Conservation (phyloP, 2,329 filamentous ascomycete species). For the Hymenotorrendiella dingleyae region DNA sequence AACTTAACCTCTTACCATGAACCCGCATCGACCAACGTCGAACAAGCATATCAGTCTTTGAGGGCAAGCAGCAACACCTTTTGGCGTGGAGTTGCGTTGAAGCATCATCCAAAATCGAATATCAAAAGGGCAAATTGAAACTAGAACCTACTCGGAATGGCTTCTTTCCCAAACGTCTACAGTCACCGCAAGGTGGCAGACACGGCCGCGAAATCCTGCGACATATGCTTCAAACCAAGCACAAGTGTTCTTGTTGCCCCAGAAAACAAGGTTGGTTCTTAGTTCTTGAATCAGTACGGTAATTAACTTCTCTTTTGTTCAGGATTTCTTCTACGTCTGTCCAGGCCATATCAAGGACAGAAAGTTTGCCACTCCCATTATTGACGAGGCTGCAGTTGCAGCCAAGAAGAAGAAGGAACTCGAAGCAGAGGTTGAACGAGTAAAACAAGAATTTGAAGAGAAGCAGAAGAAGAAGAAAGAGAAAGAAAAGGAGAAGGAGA, state of each 20-base stretch:
- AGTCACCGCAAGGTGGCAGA: constrained; percentile 83
- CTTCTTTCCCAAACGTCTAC: constrained; percentile 68
- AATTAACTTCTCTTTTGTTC: constrained; percentile 1
- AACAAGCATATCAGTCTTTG: too few species aligned
- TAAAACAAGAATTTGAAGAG: constrained; percentile 68
- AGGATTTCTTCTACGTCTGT: constrained; percentile 93
- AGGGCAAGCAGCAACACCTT: too few species aligned
- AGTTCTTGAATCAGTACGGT: not conserved
- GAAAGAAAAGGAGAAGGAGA: constrained; percentile 59
- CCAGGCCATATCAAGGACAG: constrained; percentile 74
- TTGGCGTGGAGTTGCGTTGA: too few species aligned
- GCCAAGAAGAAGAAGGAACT: constrained; percentile 56
- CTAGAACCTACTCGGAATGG: constrained; percentile 13
- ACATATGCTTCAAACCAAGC: constrained; percentile 86
- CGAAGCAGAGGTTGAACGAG: constrained; percentile 57
- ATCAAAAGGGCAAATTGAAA: too few species aligned
- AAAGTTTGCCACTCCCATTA: constrained; percentile 71
- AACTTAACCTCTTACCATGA: too few species aligned
- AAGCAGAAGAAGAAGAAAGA: constrained; percentile 66
- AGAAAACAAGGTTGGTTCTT: constrained; percentile 67
- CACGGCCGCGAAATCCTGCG: constrained; percentile 74
- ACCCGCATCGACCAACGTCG: too few species aligned
- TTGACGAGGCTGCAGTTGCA: constrained; percentile 61
- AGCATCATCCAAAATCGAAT: too few species aligned
- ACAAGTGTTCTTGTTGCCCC: constrained; percentile 82